phyloP scores from a whole-genome alignment of 768 basidiomycete genomes.

The Calocybe indica region DNA sequence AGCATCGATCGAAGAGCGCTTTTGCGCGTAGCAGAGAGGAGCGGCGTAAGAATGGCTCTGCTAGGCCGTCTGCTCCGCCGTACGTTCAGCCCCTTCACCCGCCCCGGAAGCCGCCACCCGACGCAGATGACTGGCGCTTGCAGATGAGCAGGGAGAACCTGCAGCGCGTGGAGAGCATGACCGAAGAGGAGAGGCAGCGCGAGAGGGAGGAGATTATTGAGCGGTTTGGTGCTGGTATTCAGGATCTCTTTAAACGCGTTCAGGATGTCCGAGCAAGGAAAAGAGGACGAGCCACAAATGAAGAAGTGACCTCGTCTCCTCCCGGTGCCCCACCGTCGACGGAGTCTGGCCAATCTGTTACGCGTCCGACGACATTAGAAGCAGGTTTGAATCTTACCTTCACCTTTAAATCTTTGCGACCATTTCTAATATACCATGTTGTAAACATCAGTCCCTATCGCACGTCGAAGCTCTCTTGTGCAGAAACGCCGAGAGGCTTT shows the following conservation, averaged over 20 bases:
- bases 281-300: slow-evolving; percentile 8
- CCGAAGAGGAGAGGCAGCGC: slow-evolving; percentile 58
- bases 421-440: slow-evolving; percentile 17
- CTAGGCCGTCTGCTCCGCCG: slow-evolving; percentile 23
- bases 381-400: too few species aligned
- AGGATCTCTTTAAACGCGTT: slow-evolving; percentile 51
- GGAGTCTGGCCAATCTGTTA: too few species aligned
- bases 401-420: slow-evolving; percentile 1
- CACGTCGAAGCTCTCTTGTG: too few species aligned
- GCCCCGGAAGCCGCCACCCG: slow-evolving; percentile 2
- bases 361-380: too few species aligned
- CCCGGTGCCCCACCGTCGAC: too few species aligned
- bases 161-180: slow-evolving; percentile 58
- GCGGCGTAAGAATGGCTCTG: slow-evolving; percentile 13
- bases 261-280: too few species aligned
- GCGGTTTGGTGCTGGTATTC: slow-evolving; percentile 63
- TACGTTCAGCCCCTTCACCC: slow-evolving; percentile 9
- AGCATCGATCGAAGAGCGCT: slow-evolving; percentile 61
- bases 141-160: slow-evolving; percentile 67
- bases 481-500: too few species aligned
- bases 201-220: slow-evolving; percentile 65
- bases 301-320: neutral
- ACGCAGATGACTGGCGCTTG: slow-evolving; percentile 39
- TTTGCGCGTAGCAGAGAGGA: slow-evolving; percentile 47
- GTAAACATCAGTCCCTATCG: neutral